Base-by-base conservation (phyloP, 306 rosid genomes). In the Ziziphus jujuba region DNA sequence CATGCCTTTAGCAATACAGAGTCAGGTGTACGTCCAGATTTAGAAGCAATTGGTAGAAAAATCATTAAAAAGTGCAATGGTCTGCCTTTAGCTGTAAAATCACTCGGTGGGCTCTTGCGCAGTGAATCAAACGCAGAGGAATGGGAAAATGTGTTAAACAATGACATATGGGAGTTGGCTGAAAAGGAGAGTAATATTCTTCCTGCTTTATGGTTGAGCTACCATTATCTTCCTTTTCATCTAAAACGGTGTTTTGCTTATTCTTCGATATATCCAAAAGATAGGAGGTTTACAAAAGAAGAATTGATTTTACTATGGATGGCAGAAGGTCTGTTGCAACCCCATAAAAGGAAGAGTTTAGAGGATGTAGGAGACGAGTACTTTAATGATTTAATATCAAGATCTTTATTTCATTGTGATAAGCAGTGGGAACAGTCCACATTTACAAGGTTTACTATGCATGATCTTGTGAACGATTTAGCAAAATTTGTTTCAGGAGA, bases 271-370 rank as follows among this genome's bases (percentile, higher is more conserved):
- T 77, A 47, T 14, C 77, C 81, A 0, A 72, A 75, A 49, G 72
- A 73, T 48, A 43, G 22, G 38, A 24, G 33, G 40, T 49, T 79
- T 20, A 0, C 24, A 10, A 78, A 35, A 24, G 14, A 44, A 20
- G 17, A 50, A 2, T 20, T 82, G 33, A 28, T 82, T 23, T 47
- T 49, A 43, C 28, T 72, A 3, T 82, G 87, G 87, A 75, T 75
- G 81, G 81, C 72, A 5, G 77, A 82, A 65, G 72, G 66, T 24
- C 38, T 82, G 13, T 59, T 59, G 22, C 48, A n/a, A 59, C 19
- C 33, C 2, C 4, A 59, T 45, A 34, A 5, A 47, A 14, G 7
- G 25, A 7, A 28, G 60, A 47, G 3, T 9, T 12, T 69, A n/a
- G 73, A 66, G 22, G 61, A 66, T 6, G 71, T 66, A 4, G 82